Evolutionary conservation across 345 rosid genomes (phyloP), one percentile per base, ranked within the genome.

Genomic region (Mallotus nudiflorus): DNA sequence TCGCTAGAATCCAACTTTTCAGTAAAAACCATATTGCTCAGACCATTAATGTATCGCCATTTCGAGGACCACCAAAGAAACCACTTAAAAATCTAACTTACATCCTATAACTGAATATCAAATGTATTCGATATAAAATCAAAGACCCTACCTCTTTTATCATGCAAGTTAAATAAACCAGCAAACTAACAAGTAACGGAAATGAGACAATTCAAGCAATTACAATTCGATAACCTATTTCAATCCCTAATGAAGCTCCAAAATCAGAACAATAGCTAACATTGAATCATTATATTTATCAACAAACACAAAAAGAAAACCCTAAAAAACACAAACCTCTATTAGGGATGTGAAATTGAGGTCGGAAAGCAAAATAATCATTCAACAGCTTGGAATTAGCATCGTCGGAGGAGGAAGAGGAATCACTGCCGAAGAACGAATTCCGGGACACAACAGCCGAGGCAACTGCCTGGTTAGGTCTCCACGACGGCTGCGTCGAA

Each of bases 311-410:
- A 58, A n/a, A 65, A 6, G 4, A 39, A 20, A 20, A 18, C 24
- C 10, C 14, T 50, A 49, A 39, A 61, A 61, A 83, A 60, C 75
- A 69, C 80, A 76, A 72, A 82, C 88, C 90, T 84, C 86, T 82
- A 55, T 61, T 51, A 16, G 77, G 78, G 31, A 77, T 69, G 67
- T 70, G 73, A 57, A 80, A 82, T 35, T 74, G 75, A 46, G 83
- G 66, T 14, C 64, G 35, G 29, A 74, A 45, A 44, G 61, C 20
- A 68, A 49, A 52, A 28, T 74, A 69, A 20, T 65, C 20, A 50
- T 35, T 48, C 57, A 71, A 16, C 53, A 68, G 20, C 40, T n/a
- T 58, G 71, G 81, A 82, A 75, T 82, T 77, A 67, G 40, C 16
- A 52, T 71, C 82, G 37, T 62, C 78, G 40, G 68, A 65, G 28